Conservation (phyloP, 768 basidiomycete genomes). For the Lentinula edodes region DNA sequence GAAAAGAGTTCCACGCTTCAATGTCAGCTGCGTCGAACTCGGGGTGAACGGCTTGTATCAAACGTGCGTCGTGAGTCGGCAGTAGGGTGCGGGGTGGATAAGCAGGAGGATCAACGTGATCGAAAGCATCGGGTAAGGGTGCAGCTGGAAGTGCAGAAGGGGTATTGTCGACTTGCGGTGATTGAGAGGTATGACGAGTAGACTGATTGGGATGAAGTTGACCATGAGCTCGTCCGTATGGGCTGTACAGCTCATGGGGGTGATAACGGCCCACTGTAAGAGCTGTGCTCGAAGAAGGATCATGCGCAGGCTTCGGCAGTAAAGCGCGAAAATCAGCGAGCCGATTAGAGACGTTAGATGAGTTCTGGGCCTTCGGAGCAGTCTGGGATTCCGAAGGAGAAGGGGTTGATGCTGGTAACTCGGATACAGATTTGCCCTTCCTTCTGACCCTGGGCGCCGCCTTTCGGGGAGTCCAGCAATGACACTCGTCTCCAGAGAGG, state of each 20-base stretch:
- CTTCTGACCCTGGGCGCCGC: conserved; percentile 26
- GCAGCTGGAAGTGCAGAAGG: conserved; percentile 6
- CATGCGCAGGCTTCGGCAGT: conserved; percentile 57
- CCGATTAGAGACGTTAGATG: conserved; percentile 51
- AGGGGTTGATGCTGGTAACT: conserved; percentile 7
- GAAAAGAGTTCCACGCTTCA: conserved; percentile 3
- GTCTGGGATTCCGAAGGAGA: conserved; percentile 8
- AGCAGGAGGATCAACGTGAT: background rate
- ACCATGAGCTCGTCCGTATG: conserved; percentile 66
- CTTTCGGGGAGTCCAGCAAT: conserved; percentile 52
- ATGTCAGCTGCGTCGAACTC: background rate
- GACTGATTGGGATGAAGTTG: conserved; percentile 24
- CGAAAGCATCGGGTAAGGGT: background rate
- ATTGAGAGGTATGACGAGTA: conserved; percentile 14
- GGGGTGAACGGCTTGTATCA: background rate
- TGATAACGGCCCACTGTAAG: conserved; percentile 38
- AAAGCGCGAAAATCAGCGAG: conserved; percentile 66
- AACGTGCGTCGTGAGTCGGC: background rate
- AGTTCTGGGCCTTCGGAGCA: conserved; percentile 14
- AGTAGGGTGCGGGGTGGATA: background rate
- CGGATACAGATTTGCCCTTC: conserved; percentile 17
- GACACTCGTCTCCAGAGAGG: conserved; percentile 45
- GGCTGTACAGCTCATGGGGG: conserved; percentile 52
- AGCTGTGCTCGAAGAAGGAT: conserved; percentile 41
- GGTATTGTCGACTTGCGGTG: conserved; percentile 8